phyloP scores from a whole-genome alignment of 2,329 filamentous ascomycete genomes.

The Mycocentrospora acerina region DNA sequence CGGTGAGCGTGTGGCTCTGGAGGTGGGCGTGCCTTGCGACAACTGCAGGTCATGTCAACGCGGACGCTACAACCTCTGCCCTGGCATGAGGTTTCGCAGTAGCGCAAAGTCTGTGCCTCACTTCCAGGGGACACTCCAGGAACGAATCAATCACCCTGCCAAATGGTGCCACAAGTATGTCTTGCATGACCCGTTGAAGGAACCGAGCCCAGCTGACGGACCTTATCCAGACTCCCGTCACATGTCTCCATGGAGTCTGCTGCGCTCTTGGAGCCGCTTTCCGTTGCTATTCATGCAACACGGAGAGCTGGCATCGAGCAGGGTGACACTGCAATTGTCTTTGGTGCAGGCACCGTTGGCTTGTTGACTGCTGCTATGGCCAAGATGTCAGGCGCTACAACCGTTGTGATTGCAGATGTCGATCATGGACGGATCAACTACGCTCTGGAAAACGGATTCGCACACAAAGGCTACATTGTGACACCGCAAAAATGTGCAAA shows the following conservation, averaged over 20 bases:
- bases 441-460: slow-evolving; percentile 42
- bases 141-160: slow-evolving; percentile 47
- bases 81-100: slow-evolving; percentile 46
- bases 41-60: slow-evolving; percentile 45
- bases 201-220: slow-evolving; percentile 32
- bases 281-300: slow-evolving; percentile 82
- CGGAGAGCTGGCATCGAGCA: slow-evolving; percentile 71
- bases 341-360: slow-evolving; percentile 72
- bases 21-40: slow-evolving; percentile 46
- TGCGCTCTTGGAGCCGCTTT: slow-evolving; percentile 60
- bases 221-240: slow-evolving; percentile 39
- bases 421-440: slow-evolving; percentile 44
- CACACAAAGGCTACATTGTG: slow-evolving; percentile 42
- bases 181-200: slow-evolving; percentile 29
- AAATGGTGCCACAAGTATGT: slow-evolving; percentile 49
- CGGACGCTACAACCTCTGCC: slow-evolving; percentile 47
- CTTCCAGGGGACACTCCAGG: slow-evolving; percentile 47
- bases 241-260: slow-evolving; percentile 44
- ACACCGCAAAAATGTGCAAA: slow-evolving; percentile 22
- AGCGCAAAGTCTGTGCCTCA: slow-evolving; percentile 47
- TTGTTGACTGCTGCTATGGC: slow-evolving; percentile 45
- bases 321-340: slow-evolving; percentile 77
- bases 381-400: slow-evolving; percentile 44
- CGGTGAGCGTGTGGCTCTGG: slow-evolving; percentile 45
- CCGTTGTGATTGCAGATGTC: slow-evolving; percentile 44